phyloP scores from a whole-genome alignment of 208 protist species.

The Kentomonas sorsogonicus region DNA sequence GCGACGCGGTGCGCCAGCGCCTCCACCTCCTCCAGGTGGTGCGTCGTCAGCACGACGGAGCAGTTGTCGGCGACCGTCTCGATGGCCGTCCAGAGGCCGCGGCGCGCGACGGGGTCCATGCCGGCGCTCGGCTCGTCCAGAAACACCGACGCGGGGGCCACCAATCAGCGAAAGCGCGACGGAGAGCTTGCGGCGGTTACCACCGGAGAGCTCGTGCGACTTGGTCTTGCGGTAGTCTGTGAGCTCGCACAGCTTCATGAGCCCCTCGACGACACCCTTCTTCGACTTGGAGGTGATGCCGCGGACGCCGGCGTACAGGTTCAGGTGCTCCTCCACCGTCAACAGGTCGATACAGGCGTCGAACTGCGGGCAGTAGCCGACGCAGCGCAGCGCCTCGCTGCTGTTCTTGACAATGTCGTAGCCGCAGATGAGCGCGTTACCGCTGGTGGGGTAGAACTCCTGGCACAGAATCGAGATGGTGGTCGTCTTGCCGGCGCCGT shows the following conservation, averaged over 20 bases:
- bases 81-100: conserved; percentile 72
- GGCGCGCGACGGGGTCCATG: conserved; percentile 83
- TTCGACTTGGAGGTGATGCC: conserved; percentile 18
- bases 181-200: conserved; percentile 82
- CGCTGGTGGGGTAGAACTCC: conserved; percentile 58
- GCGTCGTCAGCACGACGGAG: conserved; percentile 87
- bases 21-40: conserved; percentile 91
- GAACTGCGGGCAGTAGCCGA: conserved; percentile 94
- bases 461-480: conserved; percentile 77
- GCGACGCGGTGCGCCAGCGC: conserved; percentile 73
- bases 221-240: conserved; percentile 23
- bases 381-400: conserved; percentile 29
- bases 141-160: conserved; percentile 58
- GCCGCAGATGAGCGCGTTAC: conserved; percentile 38
- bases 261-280: conserved; percentile 22
- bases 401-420: conserved; percentile 36
- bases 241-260: conserved; percentile 42
- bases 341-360: conserved; percentile 85
- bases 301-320: conserved; percentile 70
- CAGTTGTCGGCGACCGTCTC: conserved; percentile 53
- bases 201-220: conserved; percentile 52
- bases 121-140: conserved; percentile 87
- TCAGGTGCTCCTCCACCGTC: conserved; percentile 87
- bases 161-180: conserved; percentile 80
- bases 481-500: conserved; percentile 86